phyloP scores from a whole-genome alignment of 2,329 filamentous ascomycete genomes.

The Sphaerulina vaccinii region DNA sequence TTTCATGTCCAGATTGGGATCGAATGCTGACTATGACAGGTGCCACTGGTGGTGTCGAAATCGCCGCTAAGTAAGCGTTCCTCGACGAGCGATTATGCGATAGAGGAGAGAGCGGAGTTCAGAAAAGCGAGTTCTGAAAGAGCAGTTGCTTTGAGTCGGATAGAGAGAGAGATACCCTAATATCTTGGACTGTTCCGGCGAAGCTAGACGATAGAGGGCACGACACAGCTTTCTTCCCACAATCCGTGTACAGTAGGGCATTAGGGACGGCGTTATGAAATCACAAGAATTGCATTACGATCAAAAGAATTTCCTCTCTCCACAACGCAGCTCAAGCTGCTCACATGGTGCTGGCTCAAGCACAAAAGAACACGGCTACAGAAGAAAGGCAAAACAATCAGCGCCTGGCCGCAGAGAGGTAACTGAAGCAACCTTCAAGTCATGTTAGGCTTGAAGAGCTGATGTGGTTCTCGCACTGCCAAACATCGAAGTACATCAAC shows the following conservation, averaged over 20 bases:
- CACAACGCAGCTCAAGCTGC: no score
- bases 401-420: no score
- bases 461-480: no score
- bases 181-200: not conserved
- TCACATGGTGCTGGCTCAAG: not conserved
- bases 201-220: not conserved
- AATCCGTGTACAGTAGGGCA: not conserved
- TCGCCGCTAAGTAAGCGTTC: slow-evolving; percentile 41
- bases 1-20: not conserved
- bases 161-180: not conserved
- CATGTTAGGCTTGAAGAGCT: no score
- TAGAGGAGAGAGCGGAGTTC: no score
- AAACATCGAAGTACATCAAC: no score
- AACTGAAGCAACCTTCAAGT: no score
- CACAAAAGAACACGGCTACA: no score
- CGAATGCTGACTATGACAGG: not conserved
- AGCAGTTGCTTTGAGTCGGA: not conserved
- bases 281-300: not conserved
- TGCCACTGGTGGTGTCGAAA: slow-evolving; percentile 74
- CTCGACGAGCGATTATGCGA: not conserved
- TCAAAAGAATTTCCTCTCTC: no score
- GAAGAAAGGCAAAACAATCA: no score
- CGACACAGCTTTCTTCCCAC: not conserved
- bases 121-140: not conserved
- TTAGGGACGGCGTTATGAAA: not conserved